Conservation (phyloP, 2,329 filamentous ascomycete genomes). For the Fusarium clavum region DNA sequence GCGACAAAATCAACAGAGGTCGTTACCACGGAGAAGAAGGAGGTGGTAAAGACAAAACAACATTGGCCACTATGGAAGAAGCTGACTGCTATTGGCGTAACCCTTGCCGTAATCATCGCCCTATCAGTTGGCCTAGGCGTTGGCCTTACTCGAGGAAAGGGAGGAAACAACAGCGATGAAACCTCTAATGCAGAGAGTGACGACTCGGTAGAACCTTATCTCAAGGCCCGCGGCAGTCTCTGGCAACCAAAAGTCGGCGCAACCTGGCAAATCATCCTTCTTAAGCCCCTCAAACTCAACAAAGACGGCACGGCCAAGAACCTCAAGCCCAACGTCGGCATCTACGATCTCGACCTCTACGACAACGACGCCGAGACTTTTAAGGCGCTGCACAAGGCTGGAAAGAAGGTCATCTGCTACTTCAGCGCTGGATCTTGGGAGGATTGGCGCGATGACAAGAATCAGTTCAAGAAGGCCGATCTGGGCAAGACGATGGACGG, state of each 20-base stretch:
- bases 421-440: conserved; percentile 80
- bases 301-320: conserved; percentile 49
- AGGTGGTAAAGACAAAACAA: conserved; percentile 14
- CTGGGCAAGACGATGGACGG: conserved; percentile 69
- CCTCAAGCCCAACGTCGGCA: conserved; percentile 59
- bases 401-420: conserved; percentile 77
- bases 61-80: conserved; percentile 50
- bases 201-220: conserved; percentile 30
- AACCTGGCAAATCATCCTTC: conserved; percentile 73
- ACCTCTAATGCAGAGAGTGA: conserved; percentile 32
- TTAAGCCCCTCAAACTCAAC: conserved; percentile 57
- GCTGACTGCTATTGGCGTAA: conserved; percentile 43
- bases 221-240: conserved; percentile 42
- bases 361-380: conserved; percentile 61
- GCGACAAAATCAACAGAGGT: conserved; percentile 12
- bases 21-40: conserved; percentile 15
- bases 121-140: conserved; percentile 68
- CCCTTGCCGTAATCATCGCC: conserved; percentile 51
- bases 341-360: conserved; percentile 65
- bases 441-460: conserved; percentile 68
- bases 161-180: conserved; percentile 36
- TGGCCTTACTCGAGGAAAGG: conserved; percentile 58
- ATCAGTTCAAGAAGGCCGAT: conserved; percentile 65
- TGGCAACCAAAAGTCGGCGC: conserved; percentile 66
- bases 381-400: conserved; percentile 66